phyloP scores from a whole-genome alignment of 768 basidiomycete species.

The Mycena alexandri region DNA sequence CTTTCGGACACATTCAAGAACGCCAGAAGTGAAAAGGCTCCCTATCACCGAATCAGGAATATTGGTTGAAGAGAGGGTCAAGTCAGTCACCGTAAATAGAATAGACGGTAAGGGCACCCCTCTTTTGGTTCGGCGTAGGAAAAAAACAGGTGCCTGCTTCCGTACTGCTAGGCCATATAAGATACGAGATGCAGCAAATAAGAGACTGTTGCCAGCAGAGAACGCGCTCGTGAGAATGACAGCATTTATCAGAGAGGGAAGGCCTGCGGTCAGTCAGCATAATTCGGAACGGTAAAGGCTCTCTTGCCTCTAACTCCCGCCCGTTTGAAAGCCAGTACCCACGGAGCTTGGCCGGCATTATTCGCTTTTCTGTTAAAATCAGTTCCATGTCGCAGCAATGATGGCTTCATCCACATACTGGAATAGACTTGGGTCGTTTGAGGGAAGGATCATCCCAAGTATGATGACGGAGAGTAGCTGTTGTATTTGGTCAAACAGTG shows the following conservation, averaged over 20 bases:
- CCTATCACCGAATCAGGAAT: slow-evolving; percentile 44
- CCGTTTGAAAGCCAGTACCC: slow-evolving; percentile 56
- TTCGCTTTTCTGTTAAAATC: background rate
- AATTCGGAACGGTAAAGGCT: slow-evolving; percentile 34
- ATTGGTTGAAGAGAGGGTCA: too few relatives aligned
- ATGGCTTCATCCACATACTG: slow-evolving; percentile 19
- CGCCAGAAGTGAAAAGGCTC: slow-evolving; percentile 46
- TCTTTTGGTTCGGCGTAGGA: slow-evolving; percentile 34
- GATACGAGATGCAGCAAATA: slow-evolving; percentile 47
- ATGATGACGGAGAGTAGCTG: slow-evolving; percentile 3
- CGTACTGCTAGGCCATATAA: slow-evolving; percentile 41
- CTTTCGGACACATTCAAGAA: background rate
- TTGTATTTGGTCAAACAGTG: too few relatives aligned
- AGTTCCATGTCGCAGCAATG: background rate
- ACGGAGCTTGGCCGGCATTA: slow-evolving; percentile 30
- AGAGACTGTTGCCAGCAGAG: slow-evolving; percentile 61
- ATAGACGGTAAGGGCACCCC: slow-evolving; percentile 40
- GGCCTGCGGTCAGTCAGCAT: background rate
- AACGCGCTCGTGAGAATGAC: slow-evolving; percentile 63
- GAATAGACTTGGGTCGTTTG: slow-evolving; percentile 58
- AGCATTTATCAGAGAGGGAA: slow-evolving; percentile 67
- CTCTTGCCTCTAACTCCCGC: slow-evolving; percentile 65
- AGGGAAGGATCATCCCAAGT: slow-evolving; percentile 70
- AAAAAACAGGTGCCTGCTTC: slow-evolving; percentile 39
- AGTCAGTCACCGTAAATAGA: slow-evolving; percentile 31